phyloP scores from a whole-genome alignment of 805 yeast genomes.

The Nakazawaea holstii region DNA sequence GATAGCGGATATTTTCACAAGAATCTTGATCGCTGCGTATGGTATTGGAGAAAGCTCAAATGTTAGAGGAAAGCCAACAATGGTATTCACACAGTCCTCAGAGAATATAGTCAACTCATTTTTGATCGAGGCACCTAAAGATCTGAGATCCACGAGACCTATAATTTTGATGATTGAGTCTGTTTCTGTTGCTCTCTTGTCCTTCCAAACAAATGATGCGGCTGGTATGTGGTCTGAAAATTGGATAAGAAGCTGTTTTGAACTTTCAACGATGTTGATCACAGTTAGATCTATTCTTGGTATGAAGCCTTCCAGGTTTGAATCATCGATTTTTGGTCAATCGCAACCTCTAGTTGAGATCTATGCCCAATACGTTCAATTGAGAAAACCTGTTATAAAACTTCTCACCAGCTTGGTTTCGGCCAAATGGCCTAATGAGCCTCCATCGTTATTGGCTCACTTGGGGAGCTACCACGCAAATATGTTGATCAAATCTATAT shows the following conservation, averaged over 20 bases:
- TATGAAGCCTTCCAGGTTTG: conserved; percentile 58
- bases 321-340: conserved; percentile 48
- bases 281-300: conserved; percentile 48
- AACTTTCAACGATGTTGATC: conserved; percentile 52
- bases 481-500: conserved; percentile 53
- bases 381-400: conserved; percentile 48
- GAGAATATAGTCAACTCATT: conserved; percentile 49
- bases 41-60: conserved; percentile 40
- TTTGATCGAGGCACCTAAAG: conserved; percentile 43
- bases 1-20: conserved; percentile 48
- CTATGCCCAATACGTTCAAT: conserved; percentile 42
- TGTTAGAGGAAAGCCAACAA: conserved; percentile 34
- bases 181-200: conserved; percentile 29
- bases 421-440: conserved; percentile 49
- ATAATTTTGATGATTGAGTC: conserved; percentile 44
- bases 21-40: conserved; percentile 47
- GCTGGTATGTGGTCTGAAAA: conserved; percentile 41
- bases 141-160: conserved; percentile 50
- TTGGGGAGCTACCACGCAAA: conserved; percentile 63
- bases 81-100: conserved; percentile 47
- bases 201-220: conserved; percentile 35
- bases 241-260: conserved; percentile 47
- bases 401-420: conserved; percentile 53
- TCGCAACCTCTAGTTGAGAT: conserved; percentile 53
- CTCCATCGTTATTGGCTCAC: conserved; percentile 80